Conservation (phyloP, 106 monocot species). For the Allium cepa region DNA sequence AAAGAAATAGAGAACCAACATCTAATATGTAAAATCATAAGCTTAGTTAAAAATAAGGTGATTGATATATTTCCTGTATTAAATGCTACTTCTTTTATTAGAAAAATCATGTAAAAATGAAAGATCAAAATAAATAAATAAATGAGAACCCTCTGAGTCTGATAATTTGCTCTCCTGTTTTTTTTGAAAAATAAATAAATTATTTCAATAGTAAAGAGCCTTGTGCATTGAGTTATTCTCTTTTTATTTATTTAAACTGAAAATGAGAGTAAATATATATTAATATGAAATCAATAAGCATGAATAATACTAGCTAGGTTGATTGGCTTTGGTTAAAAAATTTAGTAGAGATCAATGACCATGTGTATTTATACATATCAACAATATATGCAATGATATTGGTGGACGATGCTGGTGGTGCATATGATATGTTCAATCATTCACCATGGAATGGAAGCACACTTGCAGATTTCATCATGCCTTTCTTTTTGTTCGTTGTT, state of each 20-base stretch:
- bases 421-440: constrained; percentile 31
- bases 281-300: background rate
- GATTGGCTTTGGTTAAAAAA: background rate
- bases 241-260: background rate
- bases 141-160: too few species aligned
- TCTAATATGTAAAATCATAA: too few species aligned
- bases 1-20: background rate
- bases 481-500: constrained; percentile 46
- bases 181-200: too few species aligned
- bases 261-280: too few species aligned
- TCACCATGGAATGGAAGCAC: constrained; percentile 51
- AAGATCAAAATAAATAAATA: too few species aligned
- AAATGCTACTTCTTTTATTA: too few species aligned
- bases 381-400: constrained; percentile 28
- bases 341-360: background rate
- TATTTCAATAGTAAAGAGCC: too few species aligned
- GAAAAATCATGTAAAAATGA: too few species aligned
- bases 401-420: constrained; percentile 32
- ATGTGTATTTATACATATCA: background rate
- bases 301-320: background rate
- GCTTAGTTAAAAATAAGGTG: too few species aligned
- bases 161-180: too few species aligned
- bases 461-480: constrained; percentile 44
- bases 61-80: too few species aligned
- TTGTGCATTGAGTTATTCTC: background rate